phyloP scores from a whole-genome alignment of 208 protist genomes.

The Crithidia sp. region DNA sequence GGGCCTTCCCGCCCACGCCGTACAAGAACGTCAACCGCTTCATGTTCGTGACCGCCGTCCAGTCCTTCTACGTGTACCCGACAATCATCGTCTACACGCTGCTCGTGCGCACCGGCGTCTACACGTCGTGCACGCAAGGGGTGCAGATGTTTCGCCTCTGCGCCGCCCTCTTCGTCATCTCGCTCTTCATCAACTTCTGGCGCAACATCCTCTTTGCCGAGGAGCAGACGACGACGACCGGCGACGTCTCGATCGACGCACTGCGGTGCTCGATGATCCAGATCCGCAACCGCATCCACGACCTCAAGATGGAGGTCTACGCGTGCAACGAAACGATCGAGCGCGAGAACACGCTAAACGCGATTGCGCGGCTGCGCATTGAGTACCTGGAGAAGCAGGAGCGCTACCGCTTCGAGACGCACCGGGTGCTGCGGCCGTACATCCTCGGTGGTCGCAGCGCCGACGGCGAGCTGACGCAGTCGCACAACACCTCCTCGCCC shows the following conservation, averaged over 20 bases:
- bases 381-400: conserved; percentile 80
- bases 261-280: conserved; percentile 63
- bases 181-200: conserved; percentile 60
- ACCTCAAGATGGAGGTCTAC: conserved; percentile 65
- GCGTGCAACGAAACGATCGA: conserved; percentile 43
- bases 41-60: conserved; percentile 30
- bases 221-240: conserved; percentile 39
- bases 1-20: conserved; percentile 41
- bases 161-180: conserved; percentile 30
- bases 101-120: conserved; percentile 49
- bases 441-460: conserved; percentile 31
- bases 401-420: conserved; percentile 65
- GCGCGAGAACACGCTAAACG: conserved; percentile 72
- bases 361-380: conserved; percentile 66
- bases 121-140: conserved; percentile 55
- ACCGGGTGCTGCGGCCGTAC: conserved; percentile 49
- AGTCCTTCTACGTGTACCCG: conserved; percentile 43
- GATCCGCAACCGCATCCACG: conserved; percentile 65
- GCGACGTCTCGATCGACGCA: conserved; percentile 64
- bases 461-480: conserved; percentile 20
- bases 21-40: conserved; percentile 77
- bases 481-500: conserved; percentile 13
- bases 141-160: conserved; percentile 50
- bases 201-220: conserved; percentile 54
- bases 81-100: conserved; percentile 41